Percentiles rank a stretch among this genome's conserved stretches.
Conservation (phyloP, 805 yeast species). For the Candida maltosa region DNA sequence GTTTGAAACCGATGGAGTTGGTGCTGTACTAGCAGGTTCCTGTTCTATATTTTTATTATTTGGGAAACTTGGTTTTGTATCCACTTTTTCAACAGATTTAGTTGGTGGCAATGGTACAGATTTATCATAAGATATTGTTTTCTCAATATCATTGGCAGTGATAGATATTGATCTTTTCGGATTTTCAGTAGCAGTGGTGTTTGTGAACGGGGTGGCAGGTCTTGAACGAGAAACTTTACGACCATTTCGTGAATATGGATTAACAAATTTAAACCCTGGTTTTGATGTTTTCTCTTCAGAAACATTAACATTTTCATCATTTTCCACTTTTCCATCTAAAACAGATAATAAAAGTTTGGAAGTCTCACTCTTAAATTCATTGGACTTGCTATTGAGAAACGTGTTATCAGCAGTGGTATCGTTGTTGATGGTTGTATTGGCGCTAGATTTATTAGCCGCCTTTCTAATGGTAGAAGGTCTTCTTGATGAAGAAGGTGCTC, state of each 20-base stretch:
- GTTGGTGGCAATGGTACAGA: conserved; percentile 20
- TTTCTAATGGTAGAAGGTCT: not conserved
- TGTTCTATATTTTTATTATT: too few species aligned
- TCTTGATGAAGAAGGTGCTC: conserved; percentile 23
- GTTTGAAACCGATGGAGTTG: too few species aligned
- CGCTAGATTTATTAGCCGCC: conserved; percentile 1
- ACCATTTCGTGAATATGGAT: conserved; percentile 6
- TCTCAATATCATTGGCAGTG: conserved; percentile 36
- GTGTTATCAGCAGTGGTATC: conserved; percentile 1
- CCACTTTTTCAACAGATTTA: not conserved
- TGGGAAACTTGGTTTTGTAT: not conserved
- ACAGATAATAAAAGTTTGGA: conserved; percentile 37
- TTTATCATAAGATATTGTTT: conserved; percentile 32
- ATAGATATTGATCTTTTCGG: conserved; percentile 9
- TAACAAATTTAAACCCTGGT: conserved; percentile 5
- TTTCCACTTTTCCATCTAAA: conserved; percentile 23
- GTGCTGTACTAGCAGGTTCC: too few species aligned
- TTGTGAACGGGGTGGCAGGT: not conserved
- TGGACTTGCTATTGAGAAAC: conserved; percentile 3
- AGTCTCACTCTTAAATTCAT: conserved; percentile 24
- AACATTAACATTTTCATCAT: conserved; percentile 16
- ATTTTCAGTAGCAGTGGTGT: not conserved
- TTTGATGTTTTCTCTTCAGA: not conserved
- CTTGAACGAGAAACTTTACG: conserved; percentile 3
- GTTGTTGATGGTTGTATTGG: conserved; percentile 3